Conservation (phyloP, 2,329 filamentous ascomycete genomes). For the Anisogramma anomala region DNA sequence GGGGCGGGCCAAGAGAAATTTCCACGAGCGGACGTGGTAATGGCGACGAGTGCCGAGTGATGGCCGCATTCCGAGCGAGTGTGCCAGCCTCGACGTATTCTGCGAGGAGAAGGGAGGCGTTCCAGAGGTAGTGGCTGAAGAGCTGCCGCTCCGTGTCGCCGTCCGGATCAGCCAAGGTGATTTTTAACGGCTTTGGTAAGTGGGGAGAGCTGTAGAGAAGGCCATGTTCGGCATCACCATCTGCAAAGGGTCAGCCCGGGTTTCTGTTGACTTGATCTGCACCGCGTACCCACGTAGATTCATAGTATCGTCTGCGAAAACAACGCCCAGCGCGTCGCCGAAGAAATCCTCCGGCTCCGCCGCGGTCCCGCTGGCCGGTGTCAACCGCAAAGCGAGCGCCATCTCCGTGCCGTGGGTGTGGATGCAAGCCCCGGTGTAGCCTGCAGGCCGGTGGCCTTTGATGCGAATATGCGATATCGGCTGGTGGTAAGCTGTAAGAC, state of each 20-base stretch:
- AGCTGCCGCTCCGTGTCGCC: slow-evolving; percentile 44
- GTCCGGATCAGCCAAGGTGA: slow-evolving; percentile 36
- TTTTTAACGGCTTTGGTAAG: slow-evolving; percentile 32
- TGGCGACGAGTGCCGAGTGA: background rate
- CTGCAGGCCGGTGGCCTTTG: too few relatives aligned
- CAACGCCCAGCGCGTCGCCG: slow-evolving; percentile 44
- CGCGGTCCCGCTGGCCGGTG: slow-evolving; percentile 26
- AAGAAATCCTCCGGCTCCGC: slow-evolving; percentile 49
- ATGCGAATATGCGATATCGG: too few relatives aligned
- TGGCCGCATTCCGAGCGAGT: slow-evolving; percentile 17
- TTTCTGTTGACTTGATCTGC: background rate
- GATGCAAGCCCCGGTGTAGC: too few relatives aligned
- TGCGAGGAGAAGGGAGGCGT: slow-evolving; percentile 45
- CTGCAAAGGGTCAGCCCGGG: slow-evolving; percentile 4
- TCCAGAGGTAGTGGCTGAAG: slow-evolving; percentile 67
- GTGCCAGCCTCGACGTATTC: slow-evolving; percentile 43
- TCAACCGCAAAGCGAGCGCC: slow-evolving; percentile 36
- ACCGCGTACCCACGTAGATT: slow-evolving; percentile 34
- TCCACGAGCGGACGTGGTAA: background rate
- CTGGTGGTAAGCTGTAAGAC: too few relatives aligned
- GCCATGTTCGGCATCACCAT: slow-evolving; percentile 48
- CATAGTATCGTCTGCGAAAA: slow-evolving; percentile 57
- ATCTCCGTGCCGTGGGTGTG: slow-evolving; percentile 27
- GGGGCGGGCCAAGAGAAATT: slow-evolving; percentile 10
- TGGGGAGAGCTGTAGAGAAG: slow-evolving; percentile 48